These are phyloP conservation scores for Spinacia oleracea DNA, from an alignment of 179 eudicot species.

Conservation along the genomic window DNA sequence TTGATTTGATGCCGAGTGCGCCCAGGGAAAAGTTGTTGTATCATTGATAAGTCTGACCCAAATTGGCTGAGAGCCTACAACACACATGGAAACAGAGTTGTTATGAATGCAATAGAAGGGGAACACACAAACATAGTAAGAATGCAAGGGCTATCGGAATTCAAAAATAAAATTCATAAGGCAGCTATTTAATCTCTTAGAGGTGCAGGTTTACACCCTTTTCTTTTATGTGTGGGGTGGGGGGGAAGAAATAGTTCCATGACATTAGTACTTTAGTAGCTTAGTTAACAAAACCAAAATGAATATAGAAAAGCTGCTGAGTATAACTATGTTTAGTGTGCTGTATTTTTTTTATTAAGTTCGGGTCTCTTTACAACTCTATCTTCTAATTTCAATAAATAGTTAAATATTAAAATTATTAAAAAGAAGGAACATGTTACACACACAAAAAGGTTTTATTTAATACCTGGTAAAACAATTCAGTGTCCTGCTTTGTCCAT, in stretches of 20 bases:
- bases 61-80: constrained; percentile 67
- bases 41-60: constrained; percentile 81
- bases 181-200: background rate
- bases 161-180: background rate
- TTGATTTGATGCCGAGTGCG: constrained; percentile 64
- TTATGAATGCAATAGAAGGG: background rate
- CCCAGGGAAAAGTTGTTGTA: constrained; percentile 75
- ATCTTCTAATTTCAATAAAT: background rate
- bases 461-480: constrained; percentile 62
- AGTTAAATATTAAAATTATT: background rate
- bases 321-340: too few relatives aligned
- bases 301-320: background rate
- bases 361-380: background rate
- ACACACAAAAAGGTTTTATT: background rate
- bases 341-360: background rate
- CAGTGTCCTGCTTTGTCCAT: constrained; percentile 71
- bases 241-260: background rate
- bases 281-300: constrained; percentile 3
- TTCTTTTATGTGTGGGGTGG: background rate
- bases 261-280: background rate
- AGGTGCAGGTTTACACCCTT: background rate
- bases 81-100: constrained; percentile 11
- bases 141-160: background rate
- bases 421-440: background rate
- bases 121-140: background rate